These are phyloP conservation scores for Akebia trifoliata DNA, from an alignment of 164 flowering plant species.

Conservation along the genomic window DNA sequence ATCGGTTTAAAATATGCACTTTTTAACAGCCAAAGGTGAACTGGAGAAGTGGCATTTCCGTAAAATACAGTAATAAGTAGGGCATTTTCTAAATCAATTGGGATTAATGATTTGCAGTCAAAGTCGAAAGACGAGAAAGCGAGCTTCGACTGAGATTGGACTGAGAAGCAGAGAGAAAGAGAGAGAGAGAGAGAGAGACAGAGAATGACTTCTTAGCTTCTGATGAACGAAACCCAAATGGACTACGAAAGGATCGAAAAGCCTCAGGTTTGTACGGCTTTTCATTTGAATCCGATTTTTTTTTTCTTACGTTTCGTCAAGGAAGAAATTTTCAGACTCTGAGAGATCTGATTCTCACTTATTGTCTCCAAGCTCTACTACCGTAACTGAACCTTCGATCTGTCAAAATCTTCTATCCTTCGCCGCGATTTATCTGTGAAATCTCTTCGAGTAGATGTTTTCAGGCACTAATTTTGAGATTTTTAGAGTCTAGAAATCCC, in stretches of 20 bases:
- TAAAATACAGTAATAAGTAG: no score
- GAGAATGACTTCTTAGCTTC: neutral
- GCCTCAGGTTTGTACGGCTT: conserved; percentile 23
- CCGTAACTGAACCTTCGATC: neutral
- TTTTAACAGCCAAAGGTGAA: no score
- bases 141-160: no score
- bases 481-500: neutral
- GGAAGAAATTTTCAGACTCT: neutral
- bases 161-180: neutral
- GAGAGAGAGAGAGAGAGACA: neutral
- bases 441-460: neutral
- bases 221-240: conserved; percentile 18
- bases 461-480: neutral
- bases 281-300: neutral
- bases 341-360: neutral
- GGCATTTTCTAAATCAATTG: no score
- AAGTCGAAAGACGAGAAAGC: neutral
- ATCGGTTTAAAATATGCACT: no score
- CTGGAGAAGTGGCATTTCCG: no score
- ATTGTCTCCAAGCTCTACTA: neutral
- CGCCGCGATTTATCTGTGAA: neutral
- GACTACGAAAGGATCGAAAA: conserved; percentile 42
- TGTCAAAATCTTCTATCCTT: conserved; percentile 7
- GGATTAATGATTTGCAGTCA: no score
- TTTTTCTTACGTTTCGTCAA: neutral